A percentile compares a stretch with the other conserved stretches of the same genome.
These are phyloP conservation scores for Abortiporus biennis DNA, from an alignment of 1,284 basidiomycete genomes.

Conservation along the genomic window DNA sequence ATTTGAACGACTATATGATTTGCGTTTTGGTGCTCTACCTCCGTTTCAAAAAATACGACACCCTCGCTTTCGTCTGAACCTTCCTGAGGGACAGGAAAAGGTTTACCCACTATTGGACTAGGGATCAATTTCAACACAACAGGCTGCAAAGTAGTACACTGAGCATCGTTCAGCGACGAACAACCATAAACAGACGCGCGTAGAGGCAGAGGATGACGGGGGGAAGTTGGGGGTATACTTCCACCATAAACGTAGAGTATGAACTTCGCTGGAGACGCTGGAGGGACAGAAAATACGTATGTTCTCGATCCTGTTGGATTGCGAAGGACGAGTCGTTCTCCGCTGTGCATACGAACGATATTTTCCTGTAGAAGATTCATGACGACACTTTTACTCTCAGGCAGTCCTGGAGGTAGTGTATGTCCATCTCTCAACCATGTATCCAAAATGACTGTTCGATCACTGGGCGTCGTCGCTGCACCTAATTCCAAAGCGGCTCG, in stretches of 20 bases:
- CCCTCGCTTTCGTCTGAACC: constrained; percentile 73
- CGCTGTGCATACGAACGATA: constrained; percentile 31
- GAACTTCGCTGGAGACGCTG: constrained; percentile 27
- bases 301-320: constrained; percentile 36
- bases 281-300: constrained; percentile 44
- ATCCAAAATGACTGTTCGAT: constrained; percentile 40
- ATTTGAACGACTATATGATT: constrained; percentile 48
- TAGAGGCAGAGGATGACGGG: constrained; percentile 38
- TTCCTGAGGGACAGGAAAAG: constrained; percentile 60
- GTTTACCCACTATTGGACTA: constrained; percentile 39
- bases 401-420: constrained; percentile 25
- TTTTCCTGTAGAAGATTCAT: constrained; percentile 18
- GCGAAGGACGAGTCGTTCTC: constrained; percentile 34
- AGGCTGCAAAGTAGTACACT: constrained; percentile 40
- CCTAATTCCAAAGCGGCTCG: constrained; percentile 71
- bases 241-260: constrained; percentile 58
- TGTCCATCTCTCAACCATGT: constrained; percentile 63
- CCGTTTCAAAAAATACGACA: constrained; percentile 54
- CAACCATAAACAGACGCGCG: constrained; percentile 42
- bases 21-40: constrained; percentile 23
- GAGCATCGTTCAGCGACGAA: constrained; percentile 6
- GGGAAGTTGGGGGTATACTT: constrained; percentile 40
- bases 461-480: constrained; percentile 20
- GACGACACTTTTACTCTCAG: constrained; percentile 8
- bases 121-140: constrained; percentile 54